These are phyloP conservation scores for Gamarada debralockiae DNA, from an alignment of 495 filamentous ascomycete species.

Conservation along the genomic window DNA sequence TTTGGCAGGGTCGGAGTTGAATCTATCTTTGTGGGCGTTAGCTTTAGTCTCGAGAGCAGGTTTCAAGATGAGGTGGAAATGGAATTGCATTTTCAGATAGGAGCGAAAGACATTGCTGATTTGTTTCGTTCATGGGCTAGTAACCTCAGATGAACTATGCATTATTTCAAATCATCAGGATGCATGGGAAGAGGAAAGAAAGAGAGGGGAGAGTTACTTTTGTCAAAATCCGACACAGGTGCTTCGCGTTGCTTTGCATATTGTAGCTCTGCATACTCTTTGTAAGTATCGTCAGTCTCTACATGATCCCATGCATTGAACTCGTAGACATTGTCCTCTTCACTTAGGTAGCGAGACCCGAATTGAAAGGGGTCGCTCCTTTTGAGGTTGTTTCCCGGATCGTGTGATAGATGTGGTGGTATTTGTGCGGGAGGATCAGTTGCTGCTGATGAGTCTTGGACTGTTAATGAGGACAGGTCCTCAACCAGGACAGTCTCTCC, in stretches of 20 bases:
- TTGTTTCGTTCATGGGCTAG: slow-evolving; percentile 45
- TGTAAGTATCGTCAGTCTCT: slow-evolving; percentile 78
- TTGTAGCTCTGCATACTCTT: slow-evolving; percentile 74
- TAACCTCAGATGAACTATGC: slow-evolving; percentile 61
- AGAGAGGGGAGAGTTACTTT: slow-evolving; percentile 40
- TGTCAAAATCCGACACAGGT: slow-evolving; percentile 86
- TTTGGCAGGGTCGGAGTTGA: slow-evolving; percentile 84
- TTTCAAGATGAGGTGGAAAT: neutral
- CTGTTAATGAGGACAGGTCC: slow-evolving; percentile 14
- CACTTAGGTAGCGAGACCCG: slow-evolving; percentile 78
- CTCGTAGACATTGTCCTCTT: slow-evolving; percentile 83
- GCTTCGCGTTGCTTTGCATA: slow-evolving; percentile 75
- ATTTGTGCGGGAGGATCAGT: slow-evolving; percentile 18
- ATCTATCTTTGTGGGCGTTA: slow-evolving; percentile 42
- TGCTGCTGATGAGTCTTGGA: slow-evolving; percentile 9
- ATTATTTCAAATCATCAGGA: slow-evolving; percentile 52
- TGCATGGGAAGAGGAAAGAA: slow-evolving; percentile 6
- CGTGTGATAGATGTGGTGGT: slow-evolving; percentile 48
- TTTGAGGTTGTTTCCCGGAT: slow-evolving; percentile 65
- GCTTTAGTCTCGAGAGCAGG: neutral
- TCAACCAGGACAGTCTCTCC: slow-evolving; percentile 11
- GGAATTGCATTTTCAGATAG: slow-evolving; percentile 46
- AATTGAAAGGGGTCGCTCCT: slow-evolving; percentile 91
- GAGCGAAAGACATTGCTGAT: slow-evolving; percentile 57
- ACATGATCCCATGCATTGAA: slow-evolving; percentile 99